Base-by-base conservation (phyloP, 2,329 filamentous ascomycete genomes). In the Sphaerulina vaccinii region DNA sequence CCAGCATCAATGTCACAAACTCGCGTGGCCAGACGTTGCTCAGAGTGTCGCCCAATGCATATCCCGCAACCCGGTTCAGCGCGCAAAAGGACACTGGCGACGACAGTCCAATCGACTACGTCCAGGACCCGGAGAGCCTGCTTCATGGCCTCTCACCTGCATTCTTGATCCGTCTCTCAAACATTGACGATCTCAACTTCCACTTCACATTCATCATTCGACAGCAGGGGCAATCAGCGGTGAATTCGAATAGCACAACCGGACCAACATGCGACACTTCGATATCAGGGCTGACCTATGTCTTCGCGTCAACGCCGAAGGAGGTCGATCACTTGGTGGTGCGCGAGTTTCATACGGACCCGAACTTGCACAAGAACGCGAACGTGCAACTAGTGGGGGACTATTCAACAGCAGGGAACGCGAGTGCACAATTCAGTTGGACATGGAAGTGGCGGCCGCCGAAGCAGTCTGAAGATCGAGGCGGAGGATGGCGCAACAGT, bases 381-480 rank as follows among this genome's bases (percentile, higher is more conserved):
- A 97, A 97, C 67, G 93, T 99, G 33, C 87, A 95, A 65, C 79
- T 97, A 38, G 85, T 99, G n/a, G 93, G 93, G 2, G 90, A 96
- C 69, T 96, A 87, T 67, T 80, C 82, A 2, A 99, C 93, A 0
- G 84, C 80, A 24, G 91, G 92, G n/a, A 88, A 78, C 64, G 77
- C 86, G 5, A 92, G 89, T 1, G 86, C 95, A 23, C 85, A 90
- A 27, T 96, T 96, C 67, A 87, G 92, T 59, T 99, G 92, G 90
- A 85, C 86, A 6, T 99, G 93, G 93, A 93, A 87, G 76, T 99
- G 92, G 90, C 90, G 87, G 67, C 89, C 93, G 7, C 93, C 93
- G 32, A 95, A 90, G 76, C 66, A 75, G 11, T 73, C 75, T 13
- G 91, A 96, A 67, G 91, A 96, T 68, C 83, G 83, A 64, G 88